Base-by-base conservation (phyloP, 2,329 filamentous ascomycete species). In the Aspergillus eucalypticola region DNA sequence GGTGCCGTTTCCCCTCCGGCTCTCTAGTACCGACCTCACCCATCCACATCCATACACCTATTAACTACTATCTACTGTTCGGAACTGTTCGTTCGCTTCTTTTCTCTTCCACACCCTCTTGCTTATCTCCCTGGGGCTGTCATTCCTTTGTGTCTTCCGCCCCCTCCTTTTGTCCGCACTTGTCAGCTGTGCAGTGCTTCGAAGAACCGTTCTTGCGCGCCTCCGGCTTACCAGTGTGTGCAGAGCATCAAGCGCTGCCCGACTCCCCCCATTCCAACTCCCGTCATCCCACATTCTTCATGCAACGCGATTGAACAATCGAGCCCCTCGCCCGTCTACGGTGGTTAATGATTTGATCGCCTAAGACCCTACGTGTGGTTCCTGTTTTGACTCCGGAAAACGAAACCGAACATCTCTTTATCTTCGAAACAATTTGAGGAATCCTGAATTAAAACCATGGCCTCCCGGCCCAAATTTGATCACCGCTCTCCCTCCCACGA, bases 381-480 rank as follows among this genome's bases (percentile, higher is more conserved):
- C 42, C 52, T 41, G 53, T 46, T 49, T 15, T 54, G 15, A 38
- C 25, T n/a, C 44, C 29, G 35, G 23, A 44, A 55, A 35, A 35
- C 29, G 32, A 38, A 7, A 49, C 38, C 54, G 46, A 51, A 59
- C 8, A 17, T 32, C n/a, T 39, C 27, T 60, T 41, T 49, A n/a
- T 52, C n/a, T 46, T 32, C 51, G 32, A 53, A 54, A 27, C 57
- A 27, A 56, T 21, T 61, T 49, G 56, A 60, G 60, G 42, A 42
- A 49, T 15, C 32, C 38, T 25, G 29, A 25, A 56, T 44, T 52
- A 38, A 58, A 42, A 63, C 59, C 29, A 88, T 88, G 85, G 75
- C 81, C 57, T 77, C 79, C 68, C 82, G 86, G 66, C 86, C 87
- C 39, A 81, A 81, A 60, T 79, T 84, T 64, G 86, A 90, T 69